A percentile compares a stretch with the other conserved stretches of the same genome.
These are phyloP conservation scores for Crithidia brevicula DNA, from an alignment of 208 protist genomes.

Conservation along the genomic window DNA sequence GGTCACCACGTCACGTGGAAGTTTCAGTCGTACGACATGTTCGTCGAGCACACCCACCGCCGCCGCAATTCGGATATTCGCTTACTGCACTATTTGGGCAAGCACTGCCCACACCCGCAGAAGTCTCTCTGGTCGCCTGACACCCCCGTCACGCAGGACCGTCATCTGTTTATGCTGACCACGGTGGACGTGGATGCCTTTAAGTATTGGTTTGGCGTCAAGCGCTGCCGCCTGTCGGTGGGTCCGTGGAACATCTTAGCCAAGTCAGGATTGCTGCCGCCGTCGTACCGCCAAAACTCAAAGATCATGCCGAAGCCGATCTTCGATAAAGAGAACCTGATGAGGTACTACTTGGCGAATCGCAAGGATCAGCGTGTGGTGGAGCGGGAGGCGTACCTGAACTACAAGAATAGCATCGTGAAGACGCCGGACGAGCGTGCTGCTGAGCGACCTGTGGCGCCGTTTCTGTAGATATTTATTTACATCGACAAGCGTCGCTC, in stretches of 20 bases:
- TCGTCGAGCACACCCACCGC: conserved; percentile 89
- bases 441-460: conserved; percentile 76
- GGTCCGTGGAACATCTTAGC: conserved; percentile 86
- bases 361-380: conserved; percentile 67
- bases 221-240: conserved; percentile 82
- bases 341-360: conserved; percentile 90
- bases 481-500: too few species aligned
- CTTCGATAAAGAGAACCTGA: conserved; percentile 92
- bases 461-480: conserved; percentile 84
- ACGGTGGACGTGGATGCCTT: conserved; percentile 92
- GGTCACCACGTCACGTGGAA: conserved; percentile 88
- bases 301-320: conserved; percentile 91
- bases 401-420: conserved; percentile 89
- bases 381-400: conserved; percentile 79
- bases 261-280: conserved; percentile 86
- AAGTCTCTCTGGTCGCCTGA: conserved; percentile 94
- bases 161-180: conserved; percentile 92
- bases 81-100: conserved; percentile 90
- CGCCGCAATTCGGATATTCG: conserved; percentile 84
- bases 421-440: conserved; percentile 78
- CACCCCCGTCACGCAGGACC: conserved; percentile 88
- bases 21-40: conserved; percentile 89
- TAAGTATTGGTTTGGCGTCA: conserved; percentile 94
- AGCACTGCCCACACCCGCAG: conserved; percentile 92
- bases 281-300: conserved; percentile 83